These are phyloP conservation scores for Babesia bigemina DNA, from an alignment of 169 alveolate genomes.

Conservation along the genomic window DNA sequence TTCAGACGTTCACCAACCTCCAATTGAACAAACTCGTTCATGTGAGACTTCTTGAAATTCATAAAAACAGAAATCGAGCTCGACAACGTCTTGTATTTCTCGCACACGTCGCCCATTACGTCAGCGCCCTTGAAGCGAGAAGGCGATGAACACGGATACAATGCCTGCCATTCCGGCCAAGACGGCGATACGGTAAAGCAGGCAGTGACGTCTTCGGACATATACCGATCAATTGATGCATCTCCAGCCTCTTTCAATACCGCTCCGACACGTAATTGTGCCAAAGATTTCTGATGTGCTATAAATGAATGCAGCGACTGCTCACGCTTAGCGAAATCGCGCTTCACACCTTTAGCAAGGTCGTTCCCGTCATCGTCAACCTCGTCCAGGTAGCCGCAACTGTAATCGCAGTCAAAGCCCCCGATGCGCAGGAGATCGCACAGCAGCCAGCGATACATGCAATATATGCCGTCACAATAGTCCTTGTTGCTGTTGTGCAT, in stretches of 20 bases:
- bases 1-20: slow-evolving; percentile 22
- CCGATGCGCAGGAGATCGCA: slow-evolving; percentile 51
- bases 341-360: slow-evolving; percentile 3
- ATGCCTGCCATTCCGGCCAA: neutral
- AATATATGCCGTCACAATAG: slow-evolving; percentile 6
- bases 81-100: slow-evolving; percentile 1
- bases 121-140: neutral
- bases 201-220: neutral
- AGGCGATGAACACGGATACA: slow-evolving; percentile 28
- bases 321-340: slow-evolving; percentile 6
- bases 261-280: neutral
- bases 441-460: slow-evolving; percentile 51
- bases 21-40: slow-evolving; percentile 22
- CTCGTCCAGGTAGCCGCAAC: slow-evolving; percentile 65
- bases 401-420: slow-evolving; percentile 45
- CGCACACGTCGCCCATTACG: slow-evolving; percentile 10
- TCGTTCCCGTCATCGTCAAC: slow-evolving; percentile 55
- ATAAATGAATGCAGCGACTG: neutral
- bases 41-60: slow-evolving; percentile 4
- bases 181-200: neutral
- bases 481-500: slow-evolving; percentile 17
- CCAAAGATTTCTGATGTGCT: neutral
- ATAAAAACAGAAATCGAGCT: slow-evolving; percentile 1
- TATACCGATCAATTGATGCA: neutral
- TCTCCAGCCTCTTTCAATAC: neutral